Evolutionary conservation across 1,284 basidiomycete genomes (phyloP).

Genomic region (Malassezia japonica): DNA sequence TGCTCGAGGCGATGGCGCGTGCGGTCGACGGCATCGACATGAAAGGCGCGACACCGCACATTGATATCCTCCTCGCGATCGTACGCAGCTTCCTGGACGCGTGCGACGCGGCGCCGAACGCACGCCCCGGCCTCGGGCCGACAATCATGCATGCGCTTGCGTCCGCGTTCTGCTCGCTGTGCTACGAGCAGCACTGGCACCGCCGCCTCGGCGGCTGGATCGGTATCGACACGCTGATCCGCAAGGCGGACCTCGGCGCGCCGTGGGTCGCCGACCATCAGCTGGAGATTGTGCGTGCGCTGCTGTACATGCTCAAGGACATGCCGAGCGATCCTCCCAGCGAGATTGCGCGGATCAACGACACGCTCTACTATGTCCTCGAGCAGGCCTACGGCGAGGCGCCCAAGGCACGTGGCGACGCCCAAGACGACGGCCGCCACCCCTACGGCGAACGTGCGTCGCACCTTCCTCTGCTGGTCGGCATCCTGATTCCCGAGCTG

Average conservation of each 20-base stretch:
- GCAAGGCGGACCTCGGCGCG: slow-evolving; percentile 54
- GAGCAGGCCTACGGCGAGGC: slow-evolving; percentile 48
- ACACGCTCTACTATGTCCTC: slow-evolving; percentile 69
- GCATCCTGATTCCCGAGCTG: slow-evolving; percentile 81
- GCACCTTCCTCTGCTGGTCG: slow-evolving; percentile 56
- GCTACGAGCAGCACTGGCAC: slow-evolving; percentile 47
- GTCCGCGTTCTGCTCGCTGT: slow-evolving; percentile 42
- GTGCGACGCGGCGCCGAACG: slow-evolving; percentile 26
- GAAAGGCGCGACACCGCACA: slow-evolving; percentile 49
- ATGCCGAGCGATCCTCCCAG: slow-evolving; percentile 81
- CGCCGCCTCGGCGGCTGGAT: slow-evolving; percentile 48
- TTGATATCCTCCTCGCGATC: slow-evolving; percentile 33
- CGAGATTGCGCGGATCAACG: slow-evolving; percentile 68
- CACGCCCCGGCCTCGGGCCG: slow-evolving; percentile 31
- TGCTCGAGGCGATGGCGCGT: slow-evolving; percentile 40
- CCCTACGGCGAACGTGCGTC: slow-evolving; percentile 21
- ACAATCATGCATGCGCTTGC: slow-evolving; percentile 44
- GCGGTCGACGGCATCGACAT: slow-evolving; percentile 40
- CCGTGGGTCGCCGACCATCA: slow-evolving; percentile 77
- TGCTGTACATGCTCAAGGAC: slow-evolving; percentile 90
- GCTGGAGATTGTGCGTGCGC: slow-evolving; percentile 77
- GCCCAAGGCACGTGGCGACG: slow-evolving; percentile 19
- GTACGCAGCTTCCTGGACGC: slow-evolving; percentile 30
- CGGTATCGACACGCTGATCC: slow-evolving; percentile 41
- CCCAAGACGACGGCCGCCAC: slow-evolving; percentile 14